Conservation (phyloP, 2,329 filamentous ascomycete species). For the Fusarium lyarnte region DNA sequence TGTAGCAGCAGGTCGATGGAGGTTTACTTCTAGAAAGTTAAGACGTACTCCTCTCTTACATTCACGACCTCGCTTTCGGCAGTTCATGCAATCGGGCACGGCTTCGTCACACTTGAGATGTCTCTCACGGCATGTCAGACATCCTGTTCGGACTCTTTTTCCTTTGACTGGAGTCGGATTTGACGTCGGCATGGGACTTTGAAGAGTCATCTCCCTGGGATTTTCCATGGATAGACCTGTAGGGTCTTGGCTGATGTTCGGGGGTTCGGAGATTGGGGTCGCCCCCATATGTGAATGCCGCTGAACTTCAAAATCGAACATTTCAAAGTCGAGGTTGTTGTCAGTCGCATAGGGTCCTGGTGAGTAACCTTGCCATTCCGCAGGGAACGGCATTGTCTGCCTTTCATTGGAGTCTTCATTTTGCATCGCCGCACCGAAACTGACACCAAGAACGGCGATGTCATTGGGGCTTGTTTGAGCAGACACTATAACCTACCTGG, state of each 20-base stretch:
- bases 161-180: slow-evolving; percentile 48
- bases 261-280: slow-evolving; percentile 12
- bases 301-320: slow-evolving; percentile 7
- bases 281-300: slow-evolving; percentile 6
- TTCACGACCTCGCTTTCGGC: slow-evolving; percentile 83
- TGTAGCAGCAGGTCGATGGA: slow-evolving; percentile 70
- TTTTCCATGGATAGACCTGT: slow-evolving; percentile 4
- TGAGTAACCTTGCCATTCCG: slow-evolving; percentile 26
- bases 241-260: slow-evolving; percentile 10
- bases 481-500: slow-evolving; percentile 25
- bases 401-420: slow-evolving; percentile 33
- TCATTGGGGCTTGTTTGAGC: slow-evolving; percentile 22
- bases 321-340: background rate
- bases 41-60: slow-evolving; percentile 88
- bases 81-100: slow-evolving; percentile 74
- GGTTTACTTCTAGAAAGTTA: slow-evolving; percentile 89
- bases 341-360: slow-evolving; percentile 13
- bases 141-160: slow-evolving; percentile 90
- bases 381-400: slow-evolving; percentile 24
- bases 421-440: slow-evolving; percentile 40
- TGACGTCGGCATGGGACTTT: slow-evolving; percentile 11
- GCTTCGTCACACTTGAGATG: slow-evolving; percentile 93
- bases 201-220: slow-evolving; percentile 22
- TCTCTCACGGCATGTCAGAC: slow-evolving; percentile 86
- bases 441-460: slow-evolving; percentile 34